Evolutionary conservation across 371 early-diverging fungal genomes (phyloP), one percentile per base, ranked within the genome.

Genomic region (Syncephalastrum monosporum): DNA sequence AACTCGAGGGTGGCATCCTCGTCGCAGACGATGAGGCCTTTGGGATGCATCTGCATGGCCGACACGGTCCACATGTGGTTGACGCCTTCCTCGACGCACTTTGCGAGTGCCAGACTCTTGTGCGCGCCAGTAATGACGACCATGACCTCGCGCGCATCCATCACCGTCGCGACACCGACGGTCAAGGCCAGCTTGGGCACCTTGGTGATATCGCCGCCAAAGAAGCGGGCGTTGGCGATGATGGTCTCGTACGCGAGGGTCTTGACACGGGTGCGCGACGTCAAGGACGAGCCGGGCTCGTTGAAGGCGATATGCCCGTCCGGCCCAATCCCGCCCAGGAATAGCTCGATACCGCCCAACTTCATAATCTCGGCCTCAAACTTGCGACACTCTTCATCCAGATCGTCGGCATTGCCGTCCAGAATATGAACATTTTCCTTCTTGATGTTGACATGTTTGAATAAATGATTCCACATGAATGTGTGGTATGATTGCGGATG

Each of bases 21-120:
- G 74, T 92, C 91, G 61, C 92, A 92, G 58, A 91, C 91, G 66
- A 92, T 81, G 77, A 92, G 80, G 47, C 90, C 87, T 51, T 85
- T 85, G 33, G 91, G 90, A 60, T 92, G 91, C 56, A 88, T 71
- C 67, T 92, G 91, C 57, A 92, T 87, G 25, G 90, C 92, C 14
- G 90, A 91, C 55, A 92, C 90, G 4, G 92, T 92, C 91, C 90
- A 92, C 91, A 91, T 91, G 74, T 90, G 91, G 74, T 91, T 91
- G 61, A 91, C 89, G 29, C 81, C 82, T 54, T 88, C 89, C 70
- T 91, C 92, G 50, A 92, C 90, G 71, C 91, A 91, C 70, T 91
- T 89, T 55, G 89, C 88, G 60, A 91, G 68, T 7, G 91, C 90
- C 50, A 89, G 71, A 55, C 88, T 85, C 67, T 92, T 92, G 77